Evolutionary conservation across 1,284 basidiomycete species (phyloP).

Genomic region (Boletus semigastroideus): DNA sequence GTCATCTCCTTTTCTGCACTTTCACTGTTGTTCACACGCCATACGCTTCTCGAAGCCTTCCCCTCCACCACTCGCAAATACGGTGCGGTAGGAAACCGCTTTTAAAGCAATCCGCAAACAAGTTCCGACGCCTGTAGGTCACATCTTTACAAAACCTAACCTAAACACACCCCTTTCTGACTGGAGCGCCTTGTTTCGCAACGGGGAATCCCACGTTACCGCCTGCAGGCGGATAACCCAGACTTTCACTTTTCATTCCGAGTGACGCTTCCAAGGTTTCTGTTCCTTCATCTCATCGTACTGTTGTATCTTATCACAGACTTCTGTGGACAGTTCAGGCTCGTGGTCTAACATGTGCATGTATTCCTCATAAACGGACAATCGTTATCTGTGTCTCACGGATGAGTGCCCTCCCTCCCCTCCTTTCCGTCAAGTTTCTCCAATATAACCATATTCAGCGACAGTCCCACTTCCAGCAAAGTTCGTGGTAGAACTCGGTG

Average conservation of each 20-base stretch:
- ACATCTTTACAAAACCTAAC: constrained; percentile 3
- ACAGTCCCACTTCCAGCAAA: background rate
- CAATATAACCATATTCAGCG: constrained; percentile 3
- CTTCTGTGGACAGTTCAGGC: background rate
- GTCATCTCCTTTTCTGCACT: background rate
- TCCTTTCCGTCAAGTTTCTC: background rate
- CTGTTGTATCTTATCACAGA: background rate
- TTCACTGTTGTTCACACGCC: background rate
- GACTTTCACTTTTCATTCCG: background rate
- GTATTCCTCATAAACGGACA: background rate
- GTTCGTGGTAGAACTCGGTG: background rate
- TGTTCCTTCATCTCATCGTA: background rate
- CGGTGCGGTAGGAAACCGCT: background rate
- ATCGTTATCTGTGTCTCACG: constrained; percentile 5
- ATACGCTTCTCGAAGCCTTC: constrained; percentile 6
- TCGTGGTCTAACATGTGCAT: background rate
- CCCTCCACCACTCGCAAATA: constrained; percentile 4
- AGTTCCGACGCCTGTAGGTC: background rate
- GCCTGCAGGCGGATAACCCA: background rate
- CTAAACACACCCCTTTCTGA: background rate
- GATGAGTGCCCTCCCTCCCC: background rate
- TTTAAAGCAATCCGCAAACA: background rate
- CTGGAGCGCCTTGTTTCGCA: background rate
- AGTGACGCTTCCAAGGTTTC: background rate
- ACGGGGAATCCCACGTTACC: constrained; percentile 10